Conservation (phyloP, 805 yeast species). For the Groenewaldozyma tartarivorans region DNA sequence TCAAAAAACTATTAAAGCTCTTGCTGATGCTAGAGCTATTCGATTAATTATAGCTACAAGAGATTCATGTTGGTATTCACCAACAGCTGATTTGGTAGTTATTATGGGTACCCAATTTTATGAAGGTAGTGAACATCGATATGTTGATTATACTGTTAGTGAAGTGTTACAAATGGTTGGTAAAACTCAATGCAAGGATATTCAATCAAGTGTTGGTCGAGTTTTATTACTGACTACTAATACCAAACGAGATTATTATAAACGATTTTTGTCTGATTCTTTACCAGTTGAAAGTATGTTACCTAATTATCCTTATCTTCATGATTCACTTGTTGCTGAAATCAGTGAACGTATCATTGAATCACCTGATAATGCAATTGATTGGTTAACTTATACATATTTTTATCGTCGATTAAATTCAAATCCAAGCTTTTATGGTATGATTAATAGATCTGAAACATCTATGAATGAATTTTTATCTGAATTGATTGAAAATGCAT, state of each 20-base stretch:
- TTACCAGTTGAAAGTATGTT: slow-evolving; percentile 79
- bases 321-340: slow-evolving; percentile 65
- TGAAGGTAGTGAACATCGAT: slow-evolving; percentile 67
- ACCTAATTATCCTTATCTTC: slow-evolving; percentile 34
- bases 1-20: slow-evolving; percentile 40
- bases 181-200: slow-evolving; percentile 15
- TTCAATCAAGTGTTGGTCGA: slow-evolving; percentile 22
- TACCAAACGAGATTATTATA: slow-evolving; percentile 52
- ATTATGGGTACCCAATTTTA: slow-evolving; percentile 62
- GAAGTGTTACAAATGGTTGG: slow-evolving; percentile 31
- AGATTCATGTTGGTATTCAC: slow-evolving; percentile 43
- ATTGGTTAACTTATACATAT: slow-evolving; percentile 78
- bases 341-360: slow-evolving; percentile 56
- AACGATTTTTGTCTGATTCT: slow-evolving; percentile 60
- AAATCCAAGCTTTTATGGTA: slow-evolving; percentile 88
- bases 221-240: slow-evolving; percentile 50
- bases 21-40: slow-evolving; percentile 43
- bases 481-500: slow-evolving; percentile 64
- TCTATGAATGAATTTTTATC: slow-evolving; percentile 79
- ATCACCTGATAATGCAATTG: slow-evolving; percentile 76
- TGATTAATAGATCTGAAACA: slow-evolving; percentile 47
- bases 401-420: slow-evolving; percentile 71
- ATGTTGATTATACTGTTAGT: slow-evolving; percentile 55
- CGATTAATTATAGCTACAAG: slow-evolving; percentile 51
- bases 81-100: slow-evolving; percentile 37